Conservation (phyloP, 441 rosid genomes). For the Hura crepitans region DNA sequence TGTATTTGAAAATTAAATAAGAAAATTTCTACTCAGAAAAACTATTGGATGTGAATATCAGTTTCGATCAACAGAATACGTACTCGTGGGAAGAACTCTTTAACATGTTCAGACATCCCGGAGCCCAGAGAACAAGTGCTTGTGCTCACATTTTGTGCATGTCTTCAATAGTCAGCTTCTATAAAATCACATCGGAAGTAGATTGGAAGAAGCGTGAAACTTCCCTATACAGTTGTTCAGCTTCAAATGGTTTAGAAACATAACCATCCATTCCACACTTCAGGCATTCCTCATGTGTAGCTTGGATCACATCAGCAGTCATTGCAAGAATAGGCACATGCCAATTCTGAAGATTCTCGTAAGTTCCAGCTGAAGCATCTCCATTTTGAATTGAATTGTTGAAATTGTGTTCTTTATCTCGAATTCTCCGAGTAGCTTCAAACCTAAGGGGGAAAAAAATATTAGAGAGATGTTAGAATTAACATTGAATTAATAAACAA, state of each 20-base stretch:
- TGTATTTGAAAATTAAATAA: too few relatives aligned
- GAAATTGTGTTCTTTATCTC: constrained; percentile 47
- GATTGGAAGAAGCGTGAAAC: constrained; percentile 59
- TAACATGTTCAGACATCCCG: constrained; percentile 16
- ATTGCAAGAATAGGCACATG: constrained; percentile 77
- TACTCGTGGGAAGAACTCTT: constrained; percentile 33
- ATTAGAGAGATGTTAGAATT: background rate
- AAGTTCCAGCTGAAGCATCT: constrained; percentile 32
- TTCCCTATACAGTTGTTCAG: constrained; percentile 66
- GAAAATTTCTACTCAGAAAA: background rate
- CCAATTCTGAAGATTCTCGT: constrained; percentile 37
- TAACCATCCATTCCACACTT: constrained; percentile 78
- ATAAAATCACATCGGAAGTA: constrained; percentile 21
- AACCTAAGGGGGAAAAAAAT: constrained; percentile 41
- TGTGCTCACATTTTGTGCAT: constrained; percentile 18
- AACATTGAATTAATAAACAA: background rate
- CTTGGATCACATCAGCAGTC: constrained; percentile 95
- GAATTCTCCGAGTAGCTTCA: constrained; percentile 67
- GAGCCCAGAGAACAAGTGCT: constrained; percentile 24
- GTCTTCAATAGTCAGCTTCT: constrained; percentile 17
- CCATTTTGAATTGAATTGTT: constrained; percentile 33
- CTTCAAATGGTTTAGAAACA: constrained; percentile 94
- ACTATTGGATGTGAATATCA: background rate
- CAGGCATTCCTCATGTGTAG: constrained; percentile 67
- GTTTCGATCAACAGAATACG: constrained; percentile 26